Conservation (phyloP, 2,329 filamentous ascomycete species). For the Pseudopyrenochaeta lycopersici region DNA sequence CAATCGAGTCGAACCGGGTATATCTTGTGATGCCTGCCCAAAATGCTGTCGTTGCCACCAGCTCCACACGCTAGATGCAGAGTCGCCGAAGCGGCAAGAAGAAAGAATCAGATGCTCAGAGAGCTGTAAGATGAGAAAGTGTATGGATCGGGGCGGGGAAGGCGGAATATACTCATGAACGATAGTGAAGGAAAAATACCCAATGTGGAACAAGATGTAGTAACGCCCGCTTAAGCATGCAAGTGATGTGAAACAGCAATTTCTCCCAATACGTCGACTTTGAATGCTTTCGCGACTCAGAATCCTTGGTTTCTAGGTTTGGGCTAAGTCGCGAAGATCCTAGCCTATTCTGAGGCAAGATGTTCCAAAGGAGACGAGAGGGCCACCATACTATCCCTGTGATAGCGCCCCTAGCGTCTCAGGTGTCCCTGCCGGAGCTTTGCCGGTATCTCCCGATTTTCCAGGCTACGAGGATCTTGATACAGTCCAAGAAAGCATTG, state of each 20-base stretch:
- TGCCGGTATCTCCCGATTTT: background rate
- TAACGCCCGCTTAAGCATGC: background rate
- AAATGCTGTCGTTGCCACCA: conserved; percentile 19
- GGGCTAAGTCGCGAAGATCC: background rate
- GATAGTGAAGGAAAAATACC: background rate
- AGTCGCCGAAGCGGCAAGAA: conserved; percentile 9
- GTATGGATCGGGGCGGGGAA: background rate
- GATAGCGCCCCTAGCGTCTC: background rate
- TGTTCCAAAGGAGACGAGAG: background rate
- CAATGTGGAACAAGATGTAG: background rate
- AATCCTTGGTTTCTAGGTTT: background rate
- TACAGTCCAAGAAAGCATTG: conserved; percentile 54
- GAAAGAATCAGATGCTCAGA: conserved; percentile 2
- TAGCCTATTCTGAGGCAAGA: background rate
- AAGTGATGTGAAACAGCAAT: background rate
- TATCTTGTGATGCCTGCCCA: conserved; percentile 24
- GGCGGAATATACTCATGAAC: background rate
- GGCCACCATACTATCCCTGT: background rate
- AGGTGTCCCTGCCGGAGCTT: too few species aligned
- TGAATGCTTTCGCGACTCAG: background rate
- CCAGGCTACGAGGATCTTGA: conserved; percentile 29
- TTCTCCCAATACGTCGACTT: background rate
- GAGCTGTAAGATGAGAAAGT: background rate
- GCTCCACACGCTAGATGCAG: conserved; percentile 24
- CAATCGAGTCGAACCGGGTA: conserved; percentile 20